A percentile compares a stretch with the other conserved stretches of the same genome.
Evolutionary conservation across 176 grass and related monocot genomes (phyloP).

Genomic region (Tillandsia leiboldiana): DNA sequence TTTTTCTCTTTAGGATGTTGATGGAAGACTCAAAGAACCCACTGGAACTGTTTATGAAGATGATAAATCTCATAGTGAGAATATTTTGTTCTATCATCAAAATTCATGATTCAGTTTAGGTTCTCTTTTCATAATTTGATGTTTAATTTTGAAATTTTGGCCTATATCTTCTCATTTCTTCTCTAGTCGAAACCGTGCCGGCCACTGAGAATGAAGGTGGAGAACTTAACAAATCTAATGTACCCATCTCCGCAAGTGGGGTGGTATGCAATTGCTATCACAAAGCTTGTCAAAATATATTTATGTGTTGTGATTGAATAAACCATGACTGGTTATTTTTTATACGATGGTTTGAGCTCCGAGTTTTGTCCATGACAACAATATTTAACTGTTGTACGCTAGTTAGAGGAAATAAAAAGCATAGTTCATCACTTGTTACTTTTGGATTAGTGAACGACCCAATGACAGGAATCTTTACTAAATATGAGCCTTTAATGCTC

Average conservation of each 20-base stretch:
- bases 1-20: constrained; percentile 9
- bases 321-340: neutral
- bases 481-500: too few species aligned
- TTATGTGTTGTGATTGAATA: neutral
- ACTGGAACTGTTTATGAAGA: constrained; percentile 16
- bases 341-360: neutral
- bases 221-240: neutral
- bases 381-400: too few species aligned
- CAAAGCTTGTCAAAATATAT: neutral
- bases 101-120: neutral
- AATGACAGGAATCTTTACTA: too few species aligned
- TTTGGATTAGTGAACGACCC: too few species aligned
- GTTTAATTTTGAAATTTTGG: neutral
- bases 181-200: neutral
- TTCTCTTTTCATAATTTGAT: neutral
- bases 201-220: neutral
- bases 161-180: neutral
- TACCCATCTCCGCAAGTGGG: neutral
- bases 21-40: neutral
- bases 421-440: too few species aligned
- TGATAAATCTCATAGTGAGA: neutral
- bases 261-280: neutral
- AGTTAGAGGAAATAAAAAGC: too few species aligned
- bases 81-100: neutral
- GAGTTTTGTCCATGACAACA: too few species aligned